A percentile compares a stretch with the other conserved stretches of the same genome.
Conservation (phyloP, 495 filamentous ascomycete species). For the Polyplosphaeria fusca region DNA sequence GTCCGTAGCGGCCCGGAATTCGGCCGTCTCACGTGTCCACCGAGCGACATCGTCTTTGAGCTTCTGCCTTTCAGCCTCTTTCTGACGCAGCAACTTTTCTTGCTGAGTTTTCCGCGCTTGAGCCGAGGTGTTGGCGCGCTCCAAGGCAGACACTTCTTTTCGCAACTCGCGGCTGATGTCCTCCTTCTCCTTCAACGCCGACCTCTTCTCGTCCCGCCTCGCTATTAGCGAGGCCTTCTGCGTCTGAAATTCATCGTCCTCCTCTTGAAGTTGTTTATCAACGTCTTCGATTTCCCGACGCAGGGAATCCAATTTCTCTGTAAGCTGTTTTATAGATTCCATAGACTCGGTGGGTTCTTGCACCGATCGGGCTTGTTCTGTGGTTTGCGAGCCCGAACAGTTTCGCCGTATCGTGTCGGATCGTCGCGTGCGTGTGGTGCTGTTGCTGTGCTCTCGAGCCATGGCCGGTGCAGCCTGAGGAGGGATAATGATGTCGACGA, state of each 20-base stretch:
- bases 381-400: conserved; percentile 66
- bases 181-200: conserved; percentile 30
- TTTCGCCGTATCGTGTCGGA: conserved; percentile 68
- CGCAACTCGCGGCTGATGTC: conserved; percentile 49
- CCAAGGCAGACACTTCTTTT: conserved; percentile 73
- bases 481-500: conserved; percentile 52
- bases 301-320: conserved; percentile 49
- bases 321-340: conserved; percentile 47
- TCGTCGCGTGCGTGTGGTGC: conserved; percentile 58
- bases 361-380: conserved; percentile 46
- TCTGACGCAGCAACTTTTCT: conserved; percentile 63
- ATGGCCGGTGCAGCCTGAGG: conserved; percentile 52
- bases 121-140: conserved; percentile 78
- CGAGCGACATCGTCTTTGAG: conserved; percentile 57
- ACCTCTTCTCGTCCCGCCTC: conserved; percentile 66
- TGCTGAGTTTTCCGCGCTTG: conserved; percentile 75
- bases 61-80: conserved; percentile 60
- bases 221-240: conserved; percentile 57
- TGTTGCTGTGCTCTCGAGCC: conserved; percentile 60
- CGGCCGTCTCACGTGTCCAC: conserved; percentile 55
- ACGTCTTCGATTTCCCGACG: conserved; percentile 40
- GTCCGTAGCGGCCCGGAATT: conserved; percentile 50
- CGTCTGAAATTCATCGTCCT: conserved; percentile 70
- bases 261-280: conserved; percentile 53
- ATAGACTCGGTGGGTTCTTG: conserved; percentile 55